phyloP scores from a whole-genome alignment of 306 rosid species.

The Castanea crenata region DNA sequence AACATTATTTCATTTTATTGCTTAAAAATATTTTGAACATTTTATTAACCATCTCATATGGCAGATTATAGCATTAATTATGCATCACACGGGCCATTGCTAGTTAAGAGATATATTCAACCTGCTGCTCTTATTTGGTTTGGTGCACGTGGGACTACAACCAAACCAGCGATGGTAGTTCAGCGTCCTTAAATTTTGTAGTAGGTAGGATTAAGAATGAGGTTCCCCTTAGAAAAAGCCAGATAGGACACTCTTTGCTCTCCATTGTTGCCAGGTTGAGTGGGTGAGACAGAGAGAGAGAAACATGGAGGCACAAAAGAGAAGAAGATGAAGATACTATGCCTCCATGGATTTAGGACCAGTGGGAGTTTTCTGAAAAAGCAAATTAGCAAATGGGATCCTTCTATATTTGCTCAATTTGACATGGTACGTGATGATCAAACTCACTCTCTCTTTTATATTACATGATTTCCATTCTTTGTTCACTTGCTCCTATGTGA shows the following conservation, averaged over 20 bases:
- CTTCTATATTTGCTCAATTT: constrained; percentile 67
- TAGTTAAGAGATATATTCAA: too few species aligned
- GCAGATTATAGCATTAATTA: too few species aligned
- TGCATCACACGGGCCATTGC: too few species aligned
- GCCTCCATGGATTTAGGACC: constrained; percentile 94
- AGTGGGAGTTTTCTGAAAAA: constrained; percentile 71
- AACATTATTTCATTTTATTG: too few species aligned
- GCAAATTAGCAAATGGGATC: constrained; percentile 85
- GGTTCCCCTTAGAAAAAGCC: neutral
- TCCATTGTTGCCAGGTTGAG: neutral
- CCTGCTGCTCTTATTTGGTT: neutral
- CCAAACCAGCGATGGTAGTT: constrained; percentile 7
- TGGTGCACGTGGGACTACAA: constrained; percentile 21
- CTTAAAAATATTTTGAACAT: too few species aligned
- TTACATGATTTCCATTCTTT: too few species aligned
- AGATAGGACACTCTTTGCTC: neutral
- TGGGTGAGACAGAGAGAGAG: neutral
- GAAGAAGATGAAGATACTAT: constrained; percentile 65
- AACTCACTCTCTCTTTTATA: neutral
- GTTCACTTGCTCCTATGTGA: too few species aligned
- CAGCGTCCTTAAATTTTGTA: neutral
- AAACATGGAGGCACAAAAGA: constrained; percentile 40
- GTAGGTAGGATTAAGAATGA: constrained; percentile 3
- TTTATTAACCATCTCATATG: too few species aligned
- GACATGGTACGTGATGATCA: constrained; percentile 40